Base-by-base conservation (phyloP, 148 eudicot genomes). In the Oxyria digyna region DNA sequence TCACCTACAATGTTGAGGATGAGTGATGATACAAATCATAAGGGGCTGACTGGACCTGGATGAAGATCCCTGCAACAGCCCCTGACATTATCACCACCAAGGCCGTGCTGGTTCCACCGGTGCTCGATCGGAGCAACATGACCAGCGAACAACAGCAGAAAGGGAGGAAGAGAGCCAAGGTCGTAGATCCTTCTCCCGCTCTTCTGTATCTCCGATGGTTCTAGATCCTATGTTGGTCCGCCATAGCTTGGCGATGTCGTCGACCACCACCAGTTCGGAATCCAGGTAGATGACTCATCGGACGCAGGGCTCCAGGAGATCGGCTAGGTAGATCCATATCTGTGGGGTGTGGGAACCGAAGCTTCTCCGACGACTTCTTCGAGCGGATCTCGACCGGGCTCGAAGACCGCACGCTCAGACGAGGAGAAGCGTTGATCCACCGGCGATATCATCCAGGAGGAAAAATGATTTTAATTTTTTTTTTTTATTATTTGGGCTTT, bases 101-200 rank as follows among this genome's bases (percentile, higher is more conserved):
- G 69, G 0, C 96, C 96, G 29, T 89, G 96, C 35, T 89, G 96
- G 42, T 89, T 89, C 96, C 96, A 89, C 66, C 92, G 74, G 29
- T 89, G 92, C 55, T 89, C 83, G 43, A 89, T 87, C 0, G 88
- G 83, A 13, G 86, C 89, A 62, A 89, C 85, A 52, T 80, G 70
- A 6, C 96, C 96, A 0, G 84, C 96, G 21, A 89, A 89, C 32
- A 89, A 89, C 74, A 85, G 43, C 21, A 81, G 33, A 64, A 78
- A 85, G 3, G 87, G 91, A 0, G 91, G 91, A 37, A 87, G 59
- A 3, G 88, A 84, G 0, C 91, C 91, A 12, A 87, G 74, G 78
- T 89, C 96, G 33, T 91, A 89, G 63, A 91, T 91, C 79, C 93
- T 91, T 78, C 89, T 76, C 9, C 72, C 78, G 5, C 77, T 66